phyloP scores from a whole-genome alignment of 768 basidiomycete species.

The Amanita inopinata region DNA sequence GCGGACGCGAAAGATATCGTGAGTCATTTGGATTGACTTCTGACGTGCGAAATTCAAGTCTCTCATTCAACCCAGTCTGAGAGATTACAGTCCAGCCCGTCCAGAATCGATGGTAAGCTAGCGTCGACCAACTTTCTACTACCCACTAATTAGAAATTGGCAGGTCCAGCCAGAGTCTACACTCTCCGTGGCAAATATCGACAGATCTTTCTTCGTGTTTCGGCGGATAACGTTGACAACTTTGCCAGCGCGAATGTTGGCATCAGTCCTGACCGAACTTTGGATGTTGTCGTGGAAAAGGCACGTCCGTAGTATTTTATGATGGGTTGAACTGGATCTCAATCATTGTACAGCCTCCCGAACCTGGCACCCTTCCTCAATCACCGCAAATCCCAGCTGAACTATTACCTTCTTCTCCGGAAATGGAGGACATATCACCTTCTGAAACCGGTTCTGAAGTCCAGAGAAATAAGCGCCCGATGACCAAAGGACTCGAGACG shows the following conservation, averaged over 20 bases:
- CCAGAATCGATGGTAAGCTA: slow-evolving; percentile 56
- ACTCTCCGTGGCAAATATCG: slow-evolving; percentile 58
- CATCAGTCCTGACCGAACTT: slow-evolving; percentile 41
- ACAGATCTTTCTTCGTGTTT: slow-evolving; percentile 58
- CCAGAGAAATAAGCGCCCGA: neutral
- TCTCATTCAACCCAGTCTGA: slow-evolving; percentile 26
- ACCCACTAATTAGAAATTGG: slow-evolving; percentile 6
- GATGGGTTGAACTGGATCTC: neutral
- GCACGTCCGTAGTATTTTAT: slow-evolving; percentile 25
- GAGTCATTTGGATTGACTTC: slow-evolving; percentile 12
- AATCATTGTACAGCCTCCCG: slow-evolving; percentile 21
- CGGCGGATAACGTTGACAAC: slow-evolving; percentile 39
- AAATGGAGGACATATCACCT: slow-evolving; percentile 1
- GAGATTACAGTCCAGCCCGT: slow-evolving; percentile 49
- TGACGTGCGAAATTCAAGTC: neutral
- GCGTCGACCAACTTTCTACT: neutral
- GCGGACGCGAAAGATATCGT: slow-evolving; percentile 59
- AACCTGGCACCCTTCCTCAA: slow-evolving; percentile 22
- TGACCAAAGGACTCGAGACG: neutral
- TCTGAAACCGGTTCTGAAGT: neutral
- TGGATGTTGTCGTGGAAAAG: slow-evolving; percentile 50
- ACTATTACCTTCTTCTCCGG: slow-evolving; percentile 8
- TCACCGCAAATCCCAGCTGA: slow-evolving; percentile 25
- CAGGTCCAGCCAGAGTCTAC: slow-evolving; percentile 63
- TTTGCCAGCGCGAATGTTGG: slow-evolving; percentile 48